phyloP scores from a whole-genome alignment of 2,329 filamentous ascomycete genomes.

The Pseudogymnoascus pannorum region DNA sequence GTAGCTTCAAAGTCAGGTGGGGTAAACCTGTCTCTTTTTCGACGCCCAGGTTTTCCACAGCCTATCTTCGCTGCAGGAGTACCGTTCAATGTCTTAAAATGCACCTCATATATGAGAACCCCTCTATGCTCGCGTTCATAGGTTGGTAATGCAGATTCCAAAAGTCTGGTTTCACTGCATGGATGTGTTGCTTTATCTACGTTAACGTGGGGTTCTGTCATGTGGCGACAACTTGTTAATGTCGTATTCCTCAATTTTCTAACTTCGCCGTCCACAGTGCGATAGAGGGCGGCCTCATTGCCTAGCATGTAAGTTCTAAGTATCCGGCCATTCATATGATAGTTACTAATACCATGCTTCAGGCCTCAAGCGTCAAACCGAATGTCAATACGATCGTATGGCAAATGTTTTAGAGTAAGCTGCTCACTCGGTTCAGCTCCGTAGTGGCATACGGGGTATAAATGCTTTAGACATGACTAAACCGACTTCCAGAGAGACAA shows the following conservation, averaged over 20 bases:
- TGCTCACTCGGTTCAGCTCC: background rate
- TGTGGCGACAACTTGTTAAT: background rate
- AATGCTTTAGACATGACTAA: background rate
- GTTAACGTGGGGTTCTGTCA: background rate
- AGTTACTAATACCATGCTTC: constrained; percentile 25
- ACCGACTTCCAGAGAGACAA: constrained; percentile 44
- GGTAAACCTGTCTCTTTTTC: background rate
- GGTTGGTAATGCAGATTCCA: background rate
- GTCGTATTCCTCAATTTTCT: background rate
- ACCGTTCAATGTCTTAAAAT: background rate
- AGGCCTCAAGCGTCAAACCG: constrained; percentile 70
- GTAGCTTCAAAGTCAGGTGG: background rate
- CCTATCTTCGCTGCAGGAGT: background rate
- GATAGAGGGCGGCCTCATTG: constrained; percentile 66
- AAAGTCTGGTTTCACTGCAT: background rate
- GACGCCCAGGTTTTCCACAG: too few relatives aligned
- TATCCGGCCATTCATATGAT: constrained; percentile 10
- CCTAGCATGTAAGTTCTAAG: constrained; percentile 47
- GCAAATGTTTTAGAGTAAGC: constrained; percentile 70
- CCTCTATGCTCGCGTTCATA: background rate
- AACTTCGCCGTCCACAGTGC: constrained; percentile 44
- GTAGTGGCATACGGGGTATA: background rate
- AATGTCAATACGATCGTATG: constrained; percentile 68
- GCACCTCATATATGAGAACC: background rate
- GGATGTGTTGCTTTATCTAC: background rate